These are phyloP conservation scores for Strobilomyces dryophilus DNA, from an alignment of 768 basidiomycete genomes.

Conservation along the genomic window DNA sequence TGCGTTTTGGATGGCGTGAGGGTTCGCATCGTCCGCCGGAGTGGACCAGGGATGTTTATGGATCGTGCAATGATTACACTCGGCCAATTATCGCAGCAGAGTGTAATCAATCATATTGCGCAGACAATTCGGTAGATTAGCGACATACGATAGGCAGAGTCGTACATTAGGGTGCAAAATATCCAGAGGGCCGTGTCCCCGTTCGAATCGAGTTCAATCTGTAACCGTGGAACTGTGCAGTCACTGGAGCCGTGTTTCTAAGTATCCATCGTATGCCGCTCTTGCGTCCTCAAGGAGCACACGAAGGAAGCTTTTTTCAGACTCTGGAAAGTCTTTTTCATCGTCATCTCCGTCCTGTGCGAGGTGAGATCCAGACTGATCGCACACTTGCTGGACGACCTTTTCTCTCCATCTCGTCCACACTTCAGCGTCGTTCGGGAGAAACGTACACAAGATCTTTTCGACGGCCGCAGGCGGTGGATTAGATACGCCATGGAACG, in stretches of 20 bases:
- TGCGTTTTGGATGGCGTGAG: slow-evolving; percentile 45
- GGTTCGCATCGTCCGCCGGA: background rate
- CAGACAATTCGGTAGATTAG: too few relatives aligned
- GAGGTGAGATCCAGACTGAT: slow-evolving; percentile 2
- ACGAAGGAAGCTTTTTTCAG: slow-evolving; percentile 4
- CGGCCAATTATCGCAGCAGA: too few relatives aligned
- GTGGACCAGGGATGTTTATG: too few relatives aligned
- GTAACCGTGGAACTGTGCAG: too few relatives aligned
- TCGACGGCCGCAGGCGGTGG: slow-evolving; percentile 2
- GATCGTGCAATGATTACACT: too few relatives aligned
- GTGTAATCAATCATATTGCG: too few relatives aligned
- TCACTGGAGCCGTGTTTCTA: background rate
- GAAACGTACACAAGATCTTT: slow-evolving; percentile 7
- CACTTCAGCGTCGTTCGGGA: slow-evolving; percentile 21
- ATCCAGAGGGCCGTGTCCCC: too few relatives aligned
- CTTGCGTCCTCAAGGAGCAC: slow-evolving; percentile 18
- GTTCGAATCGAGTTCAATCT: too few relatives aligned
- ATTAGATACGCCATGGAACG: slow-evolving; percentile 5
- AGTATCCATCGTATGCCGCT: slow-evolving; percentile 10
- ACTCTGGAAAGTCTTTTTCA: background rate
- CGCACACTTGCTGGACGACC: slow-evolving; percentile 11
- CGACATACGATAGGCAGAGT: too few relatives aligned
- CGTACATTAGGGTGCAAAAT: too few relatives aligned
- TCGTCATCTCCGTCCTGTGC: background rate
- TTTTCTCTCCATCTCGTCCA: slow-evolving; percentile 20